Conservation (phyloP, 768 basidiomycete genomes). For the Podaxis rugospora region DNA sequence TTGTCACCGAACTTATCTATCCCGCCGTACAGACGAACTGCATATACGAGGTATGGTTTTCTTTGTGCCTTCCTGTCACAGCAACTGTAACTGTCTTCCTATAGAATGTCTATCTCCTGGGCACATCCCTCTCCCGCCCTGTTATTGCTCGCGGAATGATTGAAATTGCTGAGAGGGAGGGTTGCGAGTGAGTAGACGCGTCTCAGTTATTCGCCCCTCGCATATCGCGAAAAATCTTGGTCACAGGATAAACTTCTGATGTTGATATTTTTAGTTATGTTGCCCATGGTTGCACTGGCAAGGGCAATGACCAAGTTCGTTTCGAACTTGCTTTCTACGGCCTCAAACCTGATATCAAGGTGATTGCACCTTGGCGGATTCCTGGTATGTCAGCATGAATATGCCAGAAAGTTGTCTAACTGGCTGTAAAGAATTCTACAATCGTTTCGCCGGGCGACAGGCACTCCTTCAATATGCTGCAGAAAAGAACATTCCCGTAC, state of each 20-base stretch:
- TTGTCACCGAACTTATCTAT: slow-evolving; percentile 94
- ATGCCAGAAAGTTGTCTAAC: background rate
- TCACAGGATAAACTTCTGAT: background rate
- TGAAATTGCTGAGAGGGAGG: slow-evolving; percentile 80
- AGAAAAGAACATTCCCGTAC: slow-evolving; percentile 85
- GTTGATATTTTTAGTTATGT: slow-evolving; percentile 60
- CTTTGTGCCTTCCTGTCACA: background rate
- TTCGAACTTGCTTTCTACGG: slow-evolving; percentile 99
- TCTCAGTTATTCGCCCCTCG: background rate
- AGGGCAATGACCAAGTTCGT: slow-evolving; percentile 99
- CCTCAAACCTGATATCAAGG: slow-evolving; percentile 97
- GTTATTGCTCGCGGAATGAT: slow-evolving; percentile 99
- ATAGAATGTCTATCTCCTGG: slow-evolving; percentile 93
- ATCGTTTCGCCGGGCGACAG: slow-evolving; percentile 93
- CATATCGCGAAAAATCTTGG: background rate
- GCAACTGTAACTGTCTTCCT: background rate
- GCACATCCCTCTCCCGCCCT: slow-evolving; percentile 95
- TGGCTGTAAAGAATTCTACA: slow-evolving; percentile 74
- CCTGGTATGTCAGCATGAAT: slow-evolving; percentile 52
- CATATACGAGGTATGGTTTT: slow-evolving; percentile 82
- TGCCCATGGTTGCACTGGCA: slow-evolving; percentile 98
- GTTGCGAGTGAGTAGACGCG: slow-evolving; percentile 77
- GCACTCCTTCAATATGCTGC: slow-evolving; percentile 90
- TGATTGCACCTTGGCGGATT: slow-evolving; percentile 96
- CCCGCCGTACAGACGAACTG: slow-evolving; percentile 98